These are phyloP conservation scores for Posidonia australis DNA, from an alignment of 106 monocot species.

Conservation along the genomic window DNA sequence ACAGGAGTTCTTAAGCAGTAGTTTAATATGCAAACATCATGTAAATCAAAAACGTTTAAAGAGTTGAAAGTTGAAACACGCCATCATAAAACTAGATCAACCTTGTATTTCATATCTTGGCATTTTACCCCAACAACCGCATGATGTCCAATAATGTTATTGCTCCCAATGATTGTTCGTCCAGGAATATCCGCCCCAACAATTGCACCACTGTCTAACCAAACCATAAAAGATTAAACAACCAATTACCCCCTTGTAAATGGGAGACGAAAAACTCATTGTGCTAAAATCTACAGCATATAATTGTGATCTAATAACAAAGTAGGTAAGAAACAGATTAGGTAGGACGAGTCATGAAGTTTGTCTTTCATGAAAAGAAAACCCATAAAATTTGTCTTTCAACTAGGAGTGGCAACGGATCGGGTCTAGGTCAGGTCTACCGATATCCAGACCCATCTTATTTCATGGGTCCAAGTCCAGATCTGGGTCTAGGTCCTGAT, in stretches of 20 bases:
- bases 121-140: slow-evolving; percentile 71
- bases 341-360: too few relatives aligned
- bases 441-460: too few relatives aligned
- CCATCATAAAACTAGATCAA: slow-evolving; percentile 1
- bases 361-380: too few relatives aligned
- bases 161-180: slow-evolving; percentile 55
- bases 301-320: too few relatives aligned
- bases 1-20: neutral
- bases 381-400: neutral
- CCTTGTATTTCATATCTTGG: slow-evolving; percentile 96
- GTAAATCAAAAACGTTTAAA: neutral
- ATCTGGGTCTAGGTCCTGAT: too few relatives aligned
- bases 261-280: too few relatives aligned
- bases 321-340: too few relatives aligned
- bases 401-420: too few relatives aligned
- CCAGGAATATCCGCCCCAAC: slow-evolving; percentile 89
- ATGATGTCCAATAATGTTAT: slow-evolving; percentile 80
- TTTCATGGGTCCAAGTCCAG: too few relatives aligned
- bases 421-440: too few relatives aligned
- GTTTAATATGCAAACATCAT: neutral
- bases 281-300: too few relatives aligned
- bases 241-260: neutral
- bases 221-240: slow-evolving; percentile 13
- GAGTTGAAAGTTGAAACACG: neutral
- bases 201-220: slow-evolving; percentile 85